phyloP scores from a whole-genome alignment of 441 rosid species.

The Metrosideros polymorpha region DNA sequence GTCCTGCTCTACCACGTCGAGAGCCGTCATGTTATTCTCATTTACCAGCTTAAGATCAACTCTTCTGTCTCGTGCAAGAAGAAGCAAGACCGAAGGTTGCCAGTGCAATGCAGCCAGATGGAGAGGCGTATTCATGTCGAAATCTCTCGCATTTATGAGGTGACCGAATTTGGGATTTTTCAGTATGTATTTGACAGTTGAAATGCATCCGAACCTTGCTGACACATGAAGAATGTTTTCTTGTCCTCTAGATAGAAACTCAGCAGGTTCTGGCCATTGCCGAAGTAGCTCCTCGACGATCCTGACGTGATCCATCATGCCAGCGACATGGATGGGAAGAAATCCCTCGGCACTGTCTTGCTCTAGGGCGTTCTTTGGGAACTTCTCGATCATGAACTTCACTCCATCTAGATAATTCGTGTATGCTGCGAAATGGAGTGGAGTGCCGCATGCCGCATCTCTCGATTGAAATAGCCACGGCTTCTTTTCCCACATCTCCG shows the following conservation, averaged over 20 bases:
- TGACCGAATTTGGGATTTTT: not conserved
- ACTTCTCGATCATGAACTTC: not conserved
- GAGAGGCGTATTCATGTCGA: not conserved
- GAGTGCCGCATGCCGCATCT: not conserved
- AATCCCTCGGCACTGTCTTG: not conserved
- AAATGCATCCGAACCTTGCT: not conserved
- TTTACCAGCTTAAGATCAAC: not conserved
- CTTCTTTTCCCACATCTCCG: not conserved
- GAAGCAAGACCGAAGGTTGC: not conserved
- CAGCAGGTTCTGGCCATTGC: not conserved
- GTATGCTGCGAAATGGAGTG: not conserved
- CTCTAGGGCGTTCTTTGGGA: not conserved
- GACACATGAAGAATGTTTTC: not conserved
- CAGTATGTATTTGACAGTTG: not conserved
- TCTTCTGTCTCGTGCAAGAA: not conserved
- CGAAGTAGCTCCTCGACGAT: not conserved
- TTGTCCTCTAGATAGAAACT: not conserved
- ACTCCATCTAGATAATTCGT: not conserved
- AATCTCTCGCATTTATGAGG: not conserved
- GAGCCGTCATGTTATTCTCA: not conserved
- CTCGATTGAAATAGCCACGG: not conserved
- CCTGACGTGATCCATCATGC: not conserved
- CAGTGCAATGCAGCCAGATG: not conserved
- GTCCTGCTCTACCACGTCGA: not conserved
- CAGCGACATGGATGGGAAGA: not conserved